Evolutionary conservation across 208 protist species (phyloP), one percentile per base, ranked within the genome.

Genomic region (Leishmania gerbilli): DNA sequence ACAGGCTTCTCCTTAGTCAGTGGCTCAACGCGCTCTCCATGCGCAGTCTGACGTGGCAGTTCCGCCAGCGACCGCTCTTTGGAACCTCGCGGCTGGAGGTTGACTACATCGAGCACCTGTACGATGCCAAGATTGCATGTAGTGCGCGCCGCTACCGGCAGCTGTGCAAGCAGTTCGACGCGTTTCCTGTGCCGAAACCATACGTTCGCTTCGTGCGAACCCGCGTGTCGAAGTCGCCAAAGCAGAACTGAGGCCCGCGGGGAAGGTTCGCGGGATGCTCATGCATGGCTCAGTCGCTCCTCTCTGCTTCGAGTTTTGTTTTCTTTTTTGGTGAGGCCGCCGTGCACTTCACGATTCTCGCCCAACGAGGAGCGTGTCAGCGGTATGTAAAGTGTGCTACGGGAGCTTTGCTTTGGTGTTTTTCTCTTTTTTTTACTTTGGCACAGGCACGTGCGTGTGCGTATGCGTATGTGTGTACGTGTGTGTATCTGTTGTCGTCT

Each of bases 41-140:
- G 67, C 90, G 93, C 40, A 95, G 92, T 72, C 82, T 97, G 31
- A 89, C 88, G 13, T 97, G 95, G 95, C 86, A 93, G 76, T 88
- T 97, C 64, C 77, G 78, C 6, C 76, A 89, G 49, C 65, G 84
- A 1, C 83, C 91, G 13, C 76, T 91, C 31, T 84, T 93, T 40
- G 90, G 90, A n/a, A 90, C 87, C 42, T 37, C 76, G 1, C 71
- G 67, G 51, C 64, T 96, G 47, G 91, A 96, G 13, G 88, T 96
- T n/a, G 92, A 94, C 45, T 93, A 91, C 77, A 79, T 96, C 3
- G 92, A 96, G 83, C 95, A 96, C 77, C 76, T 96, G 31, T 97
- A 96, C 79, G 80, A 87, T 51, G 79, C 93, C 49, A 95, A 96
- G 83, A 90, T 87, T 34, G 88, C 82, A 3, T 95, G 93, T 78